These are phyloP conservation scores for Trichosporon coremiiforme DNA, from an alignment of 1,284 basidiomycete species.

Conservation along the genomic window DNA sequence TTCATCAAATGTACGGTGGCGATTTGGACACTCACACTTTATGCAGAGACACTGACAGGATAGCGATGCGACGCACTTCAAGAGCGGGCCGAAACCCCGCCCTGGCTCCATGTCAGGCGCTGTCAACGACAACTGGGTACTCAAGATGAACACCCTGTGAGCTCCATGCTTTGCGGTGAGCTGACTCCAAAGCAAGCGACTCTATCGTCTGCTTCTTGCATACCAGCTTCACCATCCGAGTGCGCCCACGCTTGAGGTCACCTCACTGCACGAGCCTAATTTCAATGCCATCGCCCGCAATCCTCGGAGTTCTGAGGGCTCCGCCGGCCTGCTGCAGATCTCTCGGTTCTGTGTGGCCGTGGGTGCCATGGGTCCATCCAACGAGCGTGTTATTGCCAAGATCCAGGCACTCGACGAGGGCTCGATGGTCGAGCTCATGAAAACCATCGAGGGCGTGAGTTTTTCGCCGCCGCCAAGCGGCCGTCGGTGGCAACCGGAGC, in stretches of 20 bases:
- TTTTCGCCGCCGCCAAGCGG: not conserved
- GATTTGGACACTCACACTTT: not conserved
- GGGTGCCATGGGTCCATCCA: slow-evolving; percentile 48
- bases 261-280: slow-evolving; percentile 47
- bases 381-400: slow-evolving; percentile 52
- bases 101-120: slow-evolving; percentile 28
- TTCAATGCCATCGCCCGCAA: slow-evolving; percentile 48
- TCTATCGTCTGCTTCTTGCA: slow-evolving; percentile 50
- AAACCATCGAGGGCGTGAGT: slow-evolving; percentile 51
- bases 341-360: slow-evolving; percentile 47
- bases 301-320: slow-evolving; percentile 40
- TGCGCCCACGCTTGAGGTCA: slow-evolving; percentile 41
- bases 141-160: slow-evolving; percentile 51
- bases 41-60: slow-evolving; percentile 8
- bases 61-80: slow-evolving; percentile 45
- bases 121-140: slow-evolving; percentile 50
- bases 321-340: slow-evolving; percentile 43
- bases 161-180: slow-evolving; percentile 11
- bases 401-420: slow-evolving; percentile 51
- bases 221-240: slow-evolving; percentile 48
- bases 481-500: not conserved
- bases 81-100: slow-evolving; percentile 32
- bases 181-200: slow-evolving; percentile 44
- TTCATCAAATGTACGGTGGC: slow-evolving; percentile 31
- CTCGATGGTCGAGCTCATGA: slow-evolving; percentile 53